Evolutionary conservation across 2,329 filamentous ascomycete species (phyloP).

Genomic region (Colletotrichum sp.): DNA sequence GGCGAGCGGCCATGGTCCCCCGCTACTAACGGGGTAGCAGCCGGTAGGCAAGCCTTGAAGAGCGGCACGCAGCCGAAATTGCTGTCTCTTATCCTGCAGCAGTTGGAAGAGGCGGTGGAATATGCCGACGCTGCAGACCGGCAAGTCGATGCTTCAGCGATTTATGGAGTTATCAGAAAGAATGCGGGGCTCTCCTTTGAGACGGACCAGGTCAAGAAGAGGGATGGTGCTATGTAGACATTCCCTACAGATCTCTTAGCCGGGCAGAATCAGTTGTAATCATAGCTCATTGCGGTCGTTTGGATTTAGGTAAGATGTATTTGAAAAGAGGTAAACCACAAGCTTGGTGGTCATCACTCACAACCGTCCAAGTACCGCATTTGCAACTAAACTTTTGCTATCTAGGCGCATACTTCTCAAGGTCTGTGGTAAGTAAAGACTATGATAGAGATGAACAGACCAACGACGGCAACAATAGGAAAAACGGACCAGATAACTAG

Average conservation of each 20-base stretch:
- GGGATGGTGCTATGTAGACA: not conserved
- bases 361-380: not conserved
- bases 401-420: no score
- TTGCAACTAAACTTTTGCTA: no score
- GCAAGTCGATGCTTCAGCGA: not conserved
- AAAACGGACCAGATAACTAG: no score
- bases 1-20: not conserved
- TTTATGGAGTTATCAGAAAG: not conserved
- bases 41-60: not conserved
- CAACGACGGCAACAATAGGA: no score
- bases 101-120: not conserved
- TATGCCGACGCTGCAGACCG: not conserved
- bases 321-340: not conserved
- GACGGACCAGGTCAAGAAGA: not conserved
- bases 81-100: not conserved
- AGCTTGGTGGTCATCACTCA: not conserved
- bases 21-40: not conserved
- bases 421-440: no score
- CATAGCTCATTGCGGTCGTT: not conserved
- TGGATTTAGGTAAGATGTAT: not conserved
- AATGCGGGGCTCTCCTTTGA: not conserved
- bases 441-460: no score
- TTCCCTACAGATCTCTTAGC: not conserved
- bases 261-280: accelerated
- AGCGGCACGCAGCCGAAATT: not conserved